phyloP scores from a whole-genome alignment of 2,329 filamentous ascomycete genomes.

The Fusarium nygamai region DNA sequence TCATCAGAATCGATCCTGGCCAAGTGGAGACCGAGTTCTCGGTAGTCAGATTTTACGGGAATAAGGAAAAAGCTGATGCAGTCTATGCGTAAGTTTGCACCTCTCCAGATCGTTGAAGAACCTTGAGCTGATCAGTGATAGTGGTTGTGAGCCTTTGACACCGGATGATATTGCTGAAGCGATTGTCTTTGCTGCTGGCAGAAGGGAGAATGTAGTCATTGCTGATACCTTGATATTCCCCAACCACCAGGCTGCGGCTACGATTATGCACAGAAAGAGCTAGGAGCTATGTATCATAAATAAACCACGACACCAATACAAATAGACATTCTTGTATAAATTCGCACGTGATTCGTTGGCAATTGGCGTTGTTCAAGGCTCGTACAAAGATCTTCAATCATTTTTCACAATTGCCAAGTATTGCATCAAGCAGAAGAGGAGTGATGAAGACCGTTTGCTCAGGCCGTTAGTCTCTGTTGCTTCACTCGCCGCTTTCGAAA shows the following conservation, averaged over 20 bases:
- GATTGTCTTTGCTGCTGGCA: constrained; percentile 83
- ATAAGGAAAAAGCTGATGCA: constrained; percentile 87
- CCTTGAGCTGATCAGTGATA: constrained; percentile 44
- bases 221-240: constrained; percentile 89
- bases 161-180: constrained; percentile 91
- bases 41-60: constrained; percentile 85
- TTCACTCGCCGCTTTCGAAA: background rate
- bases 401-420: background rate
- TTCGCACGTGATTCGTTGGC: fast-evolving
- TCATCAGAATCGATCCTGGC: constrained; percentile 89
- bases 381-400: fast-evolving
- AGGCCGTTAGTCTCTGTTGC: background rate
- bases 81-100: constrained; percentile 76
- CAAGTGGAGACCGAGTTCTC: constrained; percentile 97
- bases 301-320: background rate
- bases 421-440: background rate
- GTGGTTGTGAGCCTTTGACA: constrained; percentile 82
- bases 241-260: constrained; percentile 72
- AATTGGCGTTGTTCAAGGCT: background rate
- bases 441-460: fast-evolving
- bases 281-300: background rate
- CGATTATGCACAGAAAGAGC: constrained; percentile 45
- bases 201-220: constrained; percentile 88
- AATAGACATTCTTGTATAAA: background rate
- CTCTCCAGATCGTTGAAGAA: background rate